Base-by-base conservation (phyloP, 1,284 basidiomycete species). In the Apiotrichum mycotoxinovorans region DNA sequence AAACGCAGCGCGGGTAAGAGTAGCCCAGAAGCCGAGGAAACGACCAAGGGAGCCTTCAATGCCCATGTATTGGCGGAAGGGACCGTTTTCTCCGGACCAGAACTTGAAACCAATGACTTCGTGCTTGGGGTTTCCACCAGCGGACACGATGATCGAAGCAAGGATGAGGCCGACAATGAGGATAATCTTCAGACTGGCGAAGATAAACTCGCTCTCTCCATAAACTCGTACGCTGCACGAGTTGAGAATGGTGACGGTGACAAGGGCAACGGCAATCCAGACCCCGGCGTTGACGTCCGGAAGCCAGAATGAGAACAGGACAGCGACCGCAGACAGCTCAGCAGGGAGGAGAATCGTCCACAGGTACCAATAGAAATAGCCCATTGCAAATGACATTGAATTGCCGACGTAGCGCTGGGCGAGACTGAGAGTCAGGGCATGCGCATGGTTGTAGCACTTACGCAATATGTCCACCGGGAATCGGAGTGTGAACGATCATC, bases 351-450 rank as follows among this genome's bases (percentile, higher is more conserved):
- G 74, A 61, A 80, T 79, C 25, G 74, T 66, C 76, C 86, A 88
- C 66, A 85, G 87, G 72, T 87, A 87, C 84, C 85, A 87, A 71
- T 89, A 89, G 69, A 88, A 86, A 86, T 87, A 91, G 62, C 88
- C 88, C 84, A 88, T 84, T 11, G 88, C 83, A 67, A 90, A 90
- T 1, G 86, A 86, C 62, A 91, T 81, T 1, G 88, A 85, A 9
- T 86, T 85, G 67, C 89, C 85, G 46, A 57, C 52, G 25, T 61
- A 61, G 35, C 59, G 52, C 12, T 57, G 34, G 10, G 89, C 87
- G 41, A 91, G 80, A 50, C 83, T 86, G 72, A 27, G 18, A n/a
- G n/a, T n/a, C n/a, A n/a, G n/a, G n/a, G n/a, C n/a, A n/a, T n/a
- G n/a, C n/a, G n/a, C n/a, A 8, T 35, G 48, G 40, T 11, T 51